Evolutionary conservation across 2,329 filamentous ascomycete genomes (phyloP), one percentile per base, ranked within the genome.

Genomic region (Trichophyton verrucosum): DNA sequence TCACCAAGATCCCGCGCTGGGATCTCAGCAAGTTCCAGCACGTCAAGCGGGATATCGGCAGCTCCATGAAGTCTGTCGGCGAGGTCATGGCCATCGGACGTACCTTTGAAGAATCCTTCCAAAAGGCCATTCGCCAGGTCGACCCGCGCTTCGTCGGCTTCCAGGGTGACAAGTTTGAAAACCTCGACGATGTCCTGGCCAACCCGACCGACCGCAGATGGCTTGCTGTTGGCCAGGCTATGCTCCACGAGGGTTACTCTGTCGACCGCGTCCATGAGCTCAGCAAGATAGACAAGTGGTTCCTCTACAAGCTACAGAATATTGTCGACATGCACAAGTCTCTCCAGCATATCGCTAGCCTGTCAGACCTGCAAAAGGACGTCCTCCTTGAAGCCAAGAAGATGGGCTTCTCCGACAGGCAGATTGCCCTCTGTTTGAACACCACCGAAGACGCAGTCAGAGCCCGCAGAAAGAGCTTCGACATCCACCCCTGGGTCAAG

Each of bases 281-380:
- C 68, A 95, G 88, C 77, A 96, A 96, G 82, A 99, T 99, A 70
- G 94, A 97, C 80, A 96, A 95, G 78, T 97, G 94, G 94, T 99
- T 99, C 82, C 78, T 99, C 68, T 85, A 96, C 85, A 97, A 99
- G 83, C 85, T 99, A 58, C 86, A 96, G 78, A 97, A 97, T 80
- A 89, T 99, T 69, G 94, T 96, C 59, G 84, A 97, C 75, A 91
- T 88, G 78, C 89, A 88, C 63, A 85, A 84, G 66, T 89, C 95
- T 73, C 84, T 99, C 64, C 84, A 96, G 78, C 84, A 87, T 36
- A 85, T 90, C 63, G 91, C 91, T 66, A 88, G 86, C 69, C 82
- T 99, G 55, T 86, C 88, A 69, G 88, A 86, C 60, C 78, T 99
- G 64, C 92, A 91, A 80, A 88, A 91, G 76, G 91, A 96, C 70